Evolutionary conservation across 306 rosid genomes (phyloP), one percentile per base, ranked within the genome.

Genomic region (Luffa acutangula): DNA sequence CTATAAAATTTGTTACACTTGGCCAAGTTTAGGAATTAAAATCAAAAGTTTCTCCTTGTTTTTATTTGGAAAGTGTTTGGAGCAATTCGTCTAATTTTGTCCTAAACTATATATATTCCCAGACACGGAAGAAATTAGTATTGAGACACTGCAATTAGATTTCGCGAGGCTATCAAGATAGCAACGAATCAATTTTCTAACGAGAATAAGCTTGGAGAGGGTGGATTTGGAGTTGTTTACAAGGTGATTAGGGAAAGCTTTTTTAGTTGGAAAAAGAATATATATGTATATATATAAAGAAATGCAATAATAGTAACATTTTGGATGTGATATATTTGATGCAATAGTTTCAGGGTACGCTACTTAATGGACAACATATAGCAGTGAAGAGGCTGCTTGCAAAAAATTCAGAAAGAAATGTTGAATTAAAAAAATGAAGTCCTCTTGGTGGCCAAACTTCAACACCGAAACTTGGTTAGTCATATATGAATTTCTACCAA

Each of bases 321-420:
- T 25, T 25, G 31, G 31, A 25, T 25, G 0, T 25, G 31, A 25
- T 25, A 25, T 25, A 25, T 25, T 25, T 25, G 31, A 25, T 25
- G 31, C 31, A 25, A 25, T 25, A 25, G 0, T 49, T 33, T 34
- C 85, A 90, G 97, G 64, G 64, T 1, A 58, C 20, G 11, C 3
- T 58, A 20, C 13, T 14, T 7, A 58, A 58, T 58, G 64, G 64
- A 8, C 63, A 20, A 21, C 9, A 20, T 6, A 58, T 58, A 20
- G 64, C 64, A 20, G 64, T 58, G 64, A 58, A 58, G 11, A 58
- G 64, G 11, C 64, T 58, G 11, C 64, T 58, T 58, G 3, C 36
- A 3, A 58, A 7, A 2, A 3, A 21, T 58, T 58, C 64, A n/a
- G 9, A 58, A 58, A 34, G 64, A 58, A 13, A 58, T 8, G 0